phyloP scores from a whole-genome alignment of 139 green algal genomes.

The Auxenochlorella protothecoides region DNA sequence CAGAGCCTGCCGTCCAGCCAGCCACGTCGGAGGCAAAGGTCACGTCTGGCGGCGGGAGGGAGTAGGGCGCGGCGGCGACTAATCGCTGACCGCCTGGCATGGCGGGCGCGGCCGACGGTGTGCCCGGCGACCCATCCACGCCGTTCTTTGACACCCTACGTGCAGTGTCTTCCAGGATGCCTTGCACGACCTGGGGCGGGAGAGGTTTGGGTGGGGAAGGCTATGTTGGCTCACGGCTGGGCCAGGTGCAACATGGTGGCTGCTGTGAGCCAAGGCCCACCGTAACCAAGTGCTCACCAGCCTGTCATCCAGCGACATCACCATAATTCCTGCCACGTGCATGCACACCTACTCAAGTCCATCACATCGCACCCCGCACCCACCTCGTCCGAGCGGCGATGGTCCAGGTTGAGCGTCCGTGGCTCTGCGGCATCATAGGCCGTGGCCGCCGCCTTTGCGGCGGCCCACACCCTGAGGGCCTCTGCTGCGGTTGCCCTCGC shows the following conservation, averaged over 20 bases:
- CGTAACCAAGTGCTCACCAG: too few relatives aligned
- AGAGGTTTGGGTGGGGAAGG: not conserved
- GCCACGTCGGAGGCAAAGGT: not conserved
- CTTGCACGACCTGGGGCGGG: not conserved
- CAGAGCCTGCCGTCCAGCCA: not conserved
- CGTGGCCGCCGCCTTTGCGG: not conserved
- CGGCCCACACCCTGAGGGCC: not conserved
- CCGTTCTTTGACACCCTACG: too few relatives aligned
- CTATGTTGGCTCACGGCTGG: too few relatives aligned
- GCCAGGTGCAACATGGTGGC: too few relatives aligned
- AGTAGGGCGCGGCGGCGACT: too few relatives aligned
- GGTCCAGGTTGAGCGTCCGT: conserved; percentile 7
- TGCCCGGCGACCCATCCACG: too few relatives aligned
- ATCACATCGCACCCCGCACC: not conserved
- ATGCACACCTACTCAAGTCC: not conserved
- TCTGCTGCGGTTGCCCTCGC: conserved; percentile 11
- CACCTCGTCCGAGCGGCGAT: conserved; percentile 13
- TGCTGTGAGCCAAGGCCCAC: too few relatives aligned
- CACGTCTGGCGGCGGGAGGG: not conserved
- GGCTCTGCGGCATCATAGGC: conserved; percentile 21
- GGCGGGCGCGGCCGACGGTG: too few relatives aligned
- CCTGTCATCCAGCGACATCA: too few relatives aligned
- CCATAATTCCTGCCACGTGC: not conserved
- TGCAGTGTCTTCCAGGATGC: not conserved
- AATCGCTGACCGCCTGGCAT: too few relatives aligned